phyloP scores from a whole-genome alignment of 108 stramenopile genomes.

The Epipyxis sp. region DNA sequence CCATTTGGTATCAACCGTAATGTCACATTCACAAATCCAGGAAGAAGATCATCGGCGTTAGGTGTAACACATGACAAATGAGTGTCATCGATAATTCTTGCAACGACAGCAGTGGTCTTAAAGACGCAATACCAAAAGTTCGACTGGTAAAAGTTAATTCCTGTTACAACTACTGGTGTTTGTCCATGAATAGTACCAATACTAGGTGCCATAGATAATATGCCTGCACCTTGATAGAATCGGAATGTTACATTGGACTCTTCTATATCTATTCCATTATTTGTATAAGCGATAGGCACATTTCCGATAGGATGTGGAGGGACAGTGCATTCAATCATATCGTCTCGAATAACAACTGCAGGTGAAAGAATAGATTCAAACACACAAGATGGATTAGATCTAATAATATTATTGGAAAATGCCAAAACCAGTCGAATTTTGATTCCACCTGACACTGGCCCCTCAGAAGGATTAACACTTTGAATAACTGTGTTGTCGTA shows the following conservation, averaged over 20 bases:
- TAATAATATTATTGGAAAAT: not conserved
- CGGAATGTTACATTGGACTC: not conserved
- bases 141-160: not conserved
- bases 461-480: not conserved
- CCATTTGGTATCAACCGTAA: too few relatives aligned
- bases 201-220: not conserved
- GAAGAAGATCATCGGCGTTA: too few relatives aligned
- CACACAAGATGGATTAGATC: conserved; percentile 1
- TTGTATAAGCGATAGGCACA: not conserved
- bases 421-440: conserved; percentile 5
- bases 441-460: not conserved
- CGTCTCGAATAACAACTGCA: not conserved
- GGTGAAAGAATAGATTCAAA: not conserved
- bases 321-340: not conserved
- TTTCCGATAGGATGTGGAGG: not conserved
- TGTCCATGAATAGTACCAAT: not conserved
- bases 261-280: conserved; percentile 4
- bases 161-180: not conserved
- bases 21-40: too few relatives aligned
- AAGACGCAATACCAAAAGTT: not conserved
- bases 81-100: not conserved
- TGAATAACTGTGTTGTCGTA: not conserved
- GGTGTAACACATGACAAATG: too few relatives aligned
- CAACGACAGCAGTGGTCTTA: not conserved
- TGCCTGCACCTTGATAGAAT: not conserved